Evolutionary conservation across 2,329 filamentous ascomycete genomes (phyloP).

Genomic region (Gyromitra esculenta): DNA sequence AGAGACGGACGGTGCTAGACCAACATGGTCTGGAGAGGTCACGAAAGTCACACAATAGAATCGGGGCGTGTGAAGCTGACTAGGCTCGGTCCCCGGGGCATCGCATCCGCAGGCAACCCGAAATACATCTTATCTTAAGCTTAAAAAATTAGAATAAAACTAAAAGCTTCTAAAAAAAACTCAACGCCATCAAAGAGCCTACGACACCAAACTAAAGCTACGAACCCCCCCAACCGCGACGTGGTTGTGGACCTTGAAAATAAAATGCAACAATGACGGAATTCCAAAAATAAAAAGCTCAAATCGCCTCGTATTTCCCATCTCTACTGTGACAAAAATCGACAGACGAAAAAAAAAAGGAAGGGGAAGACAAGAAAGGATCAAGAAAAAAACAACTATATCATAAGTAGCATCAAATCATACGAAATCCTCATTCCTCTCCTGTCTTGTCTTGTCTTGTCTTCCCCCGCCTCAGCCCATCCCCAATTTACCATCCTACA

Average conservation of each 20-base stretch:
- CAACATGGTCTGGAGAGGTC: background rate
- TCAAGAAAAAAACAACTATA: conserved; percentile 39
- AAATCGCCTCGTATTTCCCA: conserved; percentile 48
- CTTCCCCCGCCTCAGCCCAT: background rate
- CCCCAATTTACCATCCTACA: background rate
- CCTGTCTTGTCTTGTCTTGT: background rate
- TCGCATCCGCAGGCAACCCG: background rate
- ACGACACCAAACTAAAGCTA: conserved; percentile 25
- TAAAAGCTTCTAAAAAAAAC: conserved; percentile 22
- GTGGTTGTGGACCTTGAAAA: background rate
- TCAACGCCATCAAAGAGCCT: conserved; percentile 18
- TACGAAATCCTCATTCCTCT: conserved; percentile 23
- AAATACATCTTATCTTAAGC: background rate
- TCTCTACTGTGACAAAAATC: conserved; percentile 50
- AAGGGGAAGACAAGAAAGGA: conserved; percentile 6
- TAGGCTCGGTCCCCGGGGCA: background rate
- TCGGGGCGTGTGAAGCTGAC: no score
- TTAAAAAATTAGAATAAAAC: background rate
- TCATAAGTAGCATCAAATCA: conserved; percentile 46
- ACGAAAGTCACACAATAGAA: no score
- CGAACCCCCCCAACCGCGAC: conserved; percentile 1
- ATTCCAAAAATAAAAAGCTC: conserved; percentile 27
- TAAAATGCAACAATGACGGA: conserved; percentile 17
- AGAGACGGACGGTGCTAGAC: background rate
- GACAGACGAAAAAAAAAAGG: conserved; percentile 9